Conservation (phyloP, 768 basidiomycete species). For the Lyophyllum decastes region DNA sequence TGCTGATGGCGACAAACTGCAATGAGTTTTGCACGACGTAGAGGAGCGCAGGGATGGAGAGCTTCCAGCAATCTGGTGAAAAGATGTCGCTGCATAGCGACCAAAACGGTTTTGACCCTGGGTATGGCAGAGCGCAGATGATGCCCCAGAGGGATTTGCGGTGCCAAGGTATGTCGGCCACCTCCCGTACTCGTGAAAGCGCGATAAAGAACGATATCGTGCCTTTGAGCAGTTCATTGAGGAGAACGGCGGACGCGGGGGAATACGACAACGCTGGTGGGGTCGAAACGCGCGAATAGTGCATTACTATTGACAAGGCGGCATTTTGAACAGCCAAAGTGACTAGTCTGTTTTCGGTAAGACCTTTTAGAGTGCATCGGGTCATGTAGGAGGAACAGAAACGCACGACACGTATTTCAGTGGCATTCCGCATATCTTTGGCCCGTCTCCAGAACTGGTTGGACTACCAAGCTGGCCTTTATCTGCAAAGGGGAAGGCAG, state of each 20-base stretch:
- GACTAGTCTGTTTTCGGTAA: conserved; percentile 53
- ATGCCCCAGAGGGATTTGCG: conserved; percentile 40
- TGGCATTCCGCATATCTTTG: conserved; percentile 69
- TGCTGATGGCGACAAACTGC: conserved; percentile 94
- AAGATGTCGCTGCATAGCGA: conserved; percentile 75
- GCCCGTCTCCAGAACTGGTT: conserved; percentile 33
- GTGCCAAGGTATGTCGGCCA: conserved; percentile 38
- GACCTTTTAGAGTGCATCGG: conserved; percentile 6
- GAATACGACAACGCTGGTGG: conserved; percentile 82
- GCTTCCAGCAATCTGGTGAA: conserved; percentile 94
- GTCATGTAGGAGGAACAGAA: conserved; percentile 1
- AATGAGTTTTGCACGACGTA: conserved; percentile 97
- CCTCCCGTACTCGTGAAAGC: conserved; percentile 49
- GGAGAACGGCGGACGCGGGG: conserved; percentile 89
- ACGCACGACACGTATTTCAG: conserved; percentile 82
- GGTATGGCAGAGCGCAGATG: conserved; percentile 38
- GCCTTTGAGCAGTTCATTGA: conserved; percentile 95
- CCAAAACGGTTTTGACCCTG: conserved; percentile 51
- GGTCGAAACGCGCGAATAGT: conserved; percentile 92
- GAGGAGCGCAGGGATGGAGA: conserved; percentile 93
- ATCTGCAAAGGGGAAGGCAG: conserved; percentile 42
- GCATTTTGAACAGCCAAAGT: conserved; percentile 95
- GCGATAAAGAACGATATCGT: conserved; percentile 90
- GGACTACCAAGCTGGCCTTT: conserved; percentile 34
- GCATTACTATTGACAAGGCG: conserved; percentile 95